Base-by-base conservation (phyloP, 2,329 filamentous ascomycete genomes). In the Beauveria sp. region DNA sequence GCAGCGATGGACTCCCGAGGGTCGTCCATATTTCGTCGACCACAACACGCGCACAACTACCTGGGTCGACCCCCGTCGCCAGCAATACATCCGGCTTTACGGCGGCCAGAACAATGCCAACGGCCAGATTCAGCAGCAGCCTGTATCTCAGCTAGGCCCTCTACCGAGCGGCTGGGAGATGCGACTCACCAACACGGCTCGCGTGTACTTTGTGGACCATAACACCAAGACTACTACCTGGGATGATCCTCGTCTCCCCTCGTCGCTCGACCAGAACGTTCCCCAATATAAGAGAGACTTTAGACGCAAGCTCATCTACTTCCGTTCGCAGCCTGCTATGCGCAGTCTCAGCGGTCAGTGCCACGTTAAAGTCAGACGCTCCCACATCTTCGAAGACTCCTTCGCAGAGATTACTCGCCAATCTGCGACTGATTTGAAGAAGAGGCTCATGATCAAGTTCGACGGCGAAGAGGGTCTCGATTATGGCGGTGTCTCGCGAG, bases 271-370 rank as follows among this genome's bases (percentile, higher is more conserved):
- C 70, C 95, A 99, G 77, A 97, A 97, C 65, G 95, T 99, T 56
- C 95, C 95, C 58, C 95, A 99, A 77, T 99, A 99, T 80, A 99
- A 99, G 86, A 91, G 95, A 76, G 95, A 99, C 75, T 99, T 99
- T 83, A 83, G 95, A 71, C 85, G 95, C 71, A 99, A 99, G 80
- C 82, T 99, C 66, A 99, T 99, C 69, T 99, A 99, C 80, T 99
- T 99, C 89, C 87, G 95, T 68, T 99, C 95, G 45, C 95, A 99
- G 75, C 95, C 95, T 20, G 95, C 93, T 5, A 87, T 99, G 77
- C 89, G 95, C 64, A 99, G 98, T 69, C 83, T 96, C 65, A 95
- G 91, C 64, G 95, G 95, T 16, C 95, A 99, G 74, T 98, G 95
- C 72, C 95, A 99, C 73, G 95, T 99, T 76, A 99, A 99, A 81